Evolutionary conservation across 139 green algal genomes (phyloP), one percentile per base, ranked within the genome.

Genomic region (Nannochloris sp.): DNA sequence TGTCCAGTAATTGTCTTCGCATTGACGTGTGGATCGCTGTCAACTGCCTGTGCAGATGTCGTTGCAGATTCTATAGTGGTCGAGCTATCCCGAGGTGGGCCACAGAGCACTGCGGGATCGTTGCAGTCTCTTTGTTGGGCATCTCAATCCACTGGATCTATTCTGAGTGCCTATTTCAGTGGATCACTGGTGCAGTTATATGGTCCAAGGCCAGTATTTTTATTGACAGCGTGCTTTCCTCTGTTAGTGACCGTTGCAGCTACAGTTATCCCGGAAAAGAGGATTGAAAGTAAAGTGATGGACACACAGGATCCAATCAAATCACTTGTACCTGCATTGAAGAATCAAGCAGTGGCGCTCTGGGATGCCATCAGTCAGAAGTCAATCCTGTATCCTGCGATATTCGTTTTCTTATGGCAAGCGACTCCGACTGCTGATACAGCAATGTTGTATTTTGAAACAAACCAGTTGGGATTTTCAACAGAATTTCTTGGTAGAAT

Each of bases 41-140:
- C 74, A 27, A 95, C 88, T 1, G 92, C 92, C 2, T 86, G 83
- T 57, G 82, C 71, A 40, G 93, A 98, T 63, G 93, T 98, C 37
- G 87, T 98, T 29, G 89, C 96, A n/a, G 93, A 97, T 84, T 93
- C 81, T 18, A 87, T 98, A 29, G 92, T 98, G 34, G 92, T 98
- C 60, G 85, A 93, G 75, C 59, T 79, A 4, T 83, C 75, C 4
- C 56, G 81, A 4, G 79, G 69, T 3, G 64, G 72, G 12, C 61
- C 70, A 12, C 84, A 94, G 81, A 69, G 65, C 12, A 87, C 76
- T 2, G 78, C 87, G 7, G 92, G 91, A 11, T 86, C 72, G 2
- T 80, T 97, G 48, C 92, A 98, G 76, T 90, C 77, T 9, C 74
- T 98, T 14, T 97, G 91, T 74, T 98, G 92, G 91, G 88, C 71